phyloP scores from a whole-genome alignment of 352 stramenopile genomes.

The Phytophthora crassamura region DNA sequence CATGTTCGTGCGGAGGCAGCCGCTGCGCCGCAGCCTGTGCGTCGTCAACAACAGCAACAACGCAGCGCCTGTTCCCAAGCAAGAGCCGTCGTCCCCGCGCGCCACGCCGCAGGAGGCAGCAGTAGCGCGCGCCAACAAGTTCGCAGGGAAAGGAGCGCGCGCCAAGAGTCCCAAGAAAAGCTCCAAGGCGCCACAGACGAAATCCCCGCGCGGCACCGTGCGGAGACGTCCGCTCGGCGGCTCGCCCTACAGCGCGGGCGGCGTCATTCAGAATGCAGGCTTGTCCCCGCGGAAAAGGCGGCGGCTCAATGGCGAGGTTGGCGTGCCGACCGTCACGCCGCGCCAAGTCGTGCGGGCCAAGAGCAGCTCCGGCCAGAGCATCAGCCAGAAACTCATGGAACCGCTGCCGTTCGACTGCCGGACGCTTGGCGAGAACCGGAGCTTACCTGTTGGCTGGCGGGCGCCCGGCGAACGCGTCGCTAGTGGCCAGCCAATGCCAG shows the following conservation, averaged over 20 bases:
- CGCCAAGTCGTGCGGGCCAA: slow-evolving; percentile 40
- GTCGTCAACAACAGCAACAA: slow-evolving; percentile 13
- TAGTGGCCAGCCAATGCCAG: not conserved
- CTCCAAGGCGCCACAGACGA: slow-evolving; percentile 28
- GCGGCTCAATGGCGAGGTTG: slow-evolving; percentile 39
- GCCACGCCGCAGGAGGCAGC: slow-evolving; percentile 22
- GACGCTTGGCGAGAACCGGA: slow-evolving; percentile 59
- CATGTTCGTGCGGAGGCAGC: slow-evolving; percentile 44
- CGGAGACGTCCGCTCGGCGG: slow-evolving; percentile 25
- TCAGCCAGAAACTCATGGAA: slow-evolving; percentile 46
- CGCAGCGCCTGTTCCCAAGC: slow-evolving; percentile 16
- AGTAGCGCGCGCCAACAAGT: slow-evolving; percentile 24
- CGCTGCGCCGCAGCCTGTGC: slow-evolving; percentile 29
- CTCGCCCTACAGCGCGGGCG: slow-evolving; percentile 14
- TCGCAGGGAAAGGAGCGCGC: slow-evolving; percentile 30
- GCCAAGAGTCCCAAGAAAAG: slow-evolving; percentile 40
- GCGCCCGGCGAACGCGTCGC: slow-evolving; percentile 7
- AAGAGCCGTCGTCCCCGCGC: slow-evolving; percentile 14
- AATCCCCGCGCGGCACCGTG: slow-evolving; percentile 36
- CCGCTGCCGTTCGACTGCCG: slow-evolving; percentile 41
- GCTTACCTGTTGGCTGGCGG: slow-evolving; percentile 54
- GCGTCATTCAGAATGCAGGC: slow-evolving; percentile 9
- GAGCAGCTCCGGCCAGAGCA: slow-evolving; percentile 31
- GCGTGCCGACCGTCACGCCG: slow-evolving; percentile 33
- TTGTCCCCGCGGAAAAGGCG: slow-evolving; percentile 54